phyloP scores from a whole-genome alignment of 2,329 filamentous ascomycete genomes.

The Pyricularia sp. region DNA sequence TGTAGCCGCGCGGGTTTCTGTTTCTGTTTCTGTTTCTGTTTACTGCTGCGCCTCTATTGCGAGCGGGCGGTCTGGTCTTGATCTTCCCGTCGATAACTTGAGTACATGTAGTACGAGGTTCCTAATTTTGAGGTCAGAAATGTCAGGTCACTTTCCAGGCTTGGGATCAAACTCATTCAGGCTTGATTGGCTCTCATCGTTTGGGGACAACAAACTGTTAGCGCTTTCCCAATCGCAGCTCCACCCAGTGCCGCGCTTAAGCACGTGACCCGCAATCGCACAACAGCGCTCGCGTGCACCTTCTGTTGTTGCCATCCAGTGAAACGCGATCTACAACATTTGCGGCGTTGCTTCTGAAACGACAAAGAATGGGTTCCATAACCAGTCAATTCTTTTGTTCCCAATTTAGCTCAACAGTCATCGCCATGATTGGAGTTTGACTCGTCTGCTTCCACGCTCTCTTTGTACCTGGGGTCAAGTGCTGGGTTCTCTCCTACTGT shows the following conservation, averaged over 20 bases:
- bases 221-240: background rate
- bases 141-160: background rate
- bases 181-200: background rate
- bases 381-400: constrained; percentile 1
- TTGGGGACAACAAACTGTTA: background rate
- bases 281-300: background rate
- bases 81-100: background rate
- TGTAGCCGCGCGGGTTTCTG: background rate
- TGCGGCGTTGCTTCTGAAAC: background rate
- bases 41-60: background rate
- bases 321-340: background rate
- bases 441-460: background rate
- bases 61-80: background rate
- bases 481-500: background rate
- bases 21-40: background rate
- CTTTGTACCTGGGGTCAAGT: background rate
- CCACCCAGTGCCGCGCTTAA: background rate
- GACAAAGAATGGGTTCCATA: background rate
- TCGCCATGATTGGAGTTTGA: background rate
- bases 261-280: background rate
- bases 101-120: too few species aligned
- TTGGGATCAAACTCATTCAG: background rate
- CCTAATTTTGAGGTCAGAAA: background rate
- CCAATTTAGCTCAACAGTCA: background rate
- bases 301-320: background rate